Conservation (phyloP, 768 basidiomycete genomes). For the Phylloporus sp. region DNA sequence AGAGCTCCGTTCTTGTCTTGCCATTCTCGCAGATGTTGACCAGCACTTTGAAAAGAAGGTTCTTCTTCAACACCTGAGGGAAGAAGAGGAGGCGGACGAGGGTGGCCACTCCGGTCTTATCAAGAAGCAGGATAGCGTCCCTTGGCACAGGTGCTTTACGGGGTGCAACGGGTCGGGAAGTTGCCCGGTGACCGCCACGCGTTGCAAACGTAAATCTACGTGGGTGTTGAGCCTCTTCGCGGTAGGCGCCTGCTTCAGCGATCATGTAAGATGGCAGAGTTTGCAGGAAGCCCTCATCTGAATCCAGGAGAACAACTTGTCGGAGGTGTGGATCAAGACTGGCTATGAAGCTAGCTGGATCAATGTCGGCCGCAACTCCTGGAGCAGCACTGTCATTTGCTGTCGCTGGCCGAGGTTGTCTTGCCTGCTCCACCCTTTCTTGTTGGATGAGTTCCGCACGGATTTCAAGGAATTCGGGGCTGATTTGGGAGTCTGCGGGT, state of each 20-base stretch:
- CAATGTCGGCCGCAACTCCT: conserved; percentile 63
- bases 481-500: conserved; percentile 83
- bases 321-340: conserved; percentile 86
- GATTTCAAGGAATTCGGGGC: conserved; percentile 92
- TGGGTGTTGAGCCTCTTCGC: conserved; percentile 46
- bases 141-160: conserved; percentile 58
- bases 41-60: conserved; percentile 79
- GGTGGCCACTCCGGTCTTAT: conserved; percentile 82
- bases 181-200: conserved; percentile 25
- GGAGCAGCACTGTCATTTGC: conserved; percentile 26
- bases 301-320: conserved; percentile 85
- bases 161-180: conserved; percentile 27
- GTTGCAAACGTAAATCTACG: conserved; percentile 31
- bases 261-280: conserved; percentile 80
- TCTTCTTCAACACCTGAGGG: conserved; percentile 87
- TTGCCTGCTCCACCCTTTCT: conserved; percentile 77
- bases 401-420: conserved; percentile 39
- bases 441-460: conserved; percentile 96
- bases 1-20: conserved; percentile 84
- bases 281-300: conserved; percentile 79
- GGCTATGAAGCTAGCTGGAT: conserved; percentile 87
- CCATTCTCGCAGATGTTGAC: conserved; percentile 95
- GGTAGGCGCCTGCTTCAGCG: conserved; percentile 72
- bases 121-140: conserved; percentile 90
- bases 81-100: conserved; percentile 93